Evolutionary conservation across 2,329 filamentous ascomycete genomes (phyloP).

Genomic region (Periconia digitata): DNA sequence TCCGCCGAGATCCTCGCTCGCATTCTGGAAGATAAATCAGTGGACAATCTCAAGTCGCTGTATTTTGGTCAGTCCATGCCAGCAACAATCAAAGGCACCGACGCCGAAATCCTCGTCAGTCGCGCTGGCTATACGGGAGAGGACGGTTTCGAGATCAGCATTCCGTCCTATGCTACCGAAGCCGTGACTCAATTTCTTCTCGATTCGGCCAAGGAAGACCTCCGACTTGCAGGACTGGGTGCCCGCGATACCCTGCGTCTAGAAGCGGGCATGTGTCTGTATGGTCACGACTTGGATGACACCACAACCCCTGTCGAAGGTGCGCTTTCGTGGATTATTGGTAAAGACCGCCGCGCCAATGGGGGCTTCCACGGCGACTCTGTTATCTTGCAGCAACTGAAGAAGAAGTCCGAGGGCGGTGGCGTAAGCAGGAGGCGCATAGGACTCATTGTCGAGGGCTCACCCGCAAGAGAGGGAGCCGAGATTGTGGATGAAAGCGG

Average conservation of each 20-base stretch:
- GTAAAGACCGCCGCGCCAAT: constrained; percentile 69
- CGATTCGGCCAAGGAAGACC: constrained; percentile 59
- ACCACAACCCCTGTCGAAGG: constrained; percentile 69
- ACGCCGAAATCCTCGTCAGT: constrained; percentile 68
- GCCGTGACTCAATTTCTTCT: constrained; percentile 71
- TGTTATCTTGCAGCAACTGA: constrained; percentile 75
- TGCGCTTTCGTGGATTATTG: constrained; percentile 77
- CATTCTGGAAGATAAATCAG: constrained; percentile 56
- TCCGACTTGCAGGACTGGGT: constrained; percentile 84
- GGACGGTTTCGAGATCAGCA: constrained; percentile 96
- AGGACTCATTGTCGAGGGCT: constrained; percentile 79
- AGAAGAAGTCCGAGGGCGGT: constrained; percentile 69
- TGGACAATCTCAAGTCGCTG: constrained; percentile 56
- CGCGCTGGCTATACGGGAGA: constrained; percentile 96
- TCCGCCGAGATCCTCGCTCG: constrained; percentile 68
- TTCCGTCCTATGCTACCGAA: constrained; percentile 67
- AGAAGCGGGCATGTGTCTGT: constrained; percentile 98
- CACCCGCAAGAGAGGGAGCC: constrained; percentile 87
- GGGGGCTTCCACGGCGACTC: constrained; percentile 86
- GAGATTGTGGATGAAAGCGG: constrained; percentile 69
- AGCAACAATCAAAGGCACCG: constrained; percentile 63
- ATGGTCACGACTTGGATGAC: constrained; percentile 95
- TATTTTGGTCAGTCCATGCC: constrained; percentile 79
- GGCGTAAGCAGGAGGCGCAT: constrained; percentile 74
- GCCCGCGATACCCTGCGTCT: constrained; percentile 89